These are phyloP conservation scores for Botryotinia narcissicola DNA, from an alignment of 2,329 filamentous ascomycete genomes.

Conservation along the genomic window DNA sequence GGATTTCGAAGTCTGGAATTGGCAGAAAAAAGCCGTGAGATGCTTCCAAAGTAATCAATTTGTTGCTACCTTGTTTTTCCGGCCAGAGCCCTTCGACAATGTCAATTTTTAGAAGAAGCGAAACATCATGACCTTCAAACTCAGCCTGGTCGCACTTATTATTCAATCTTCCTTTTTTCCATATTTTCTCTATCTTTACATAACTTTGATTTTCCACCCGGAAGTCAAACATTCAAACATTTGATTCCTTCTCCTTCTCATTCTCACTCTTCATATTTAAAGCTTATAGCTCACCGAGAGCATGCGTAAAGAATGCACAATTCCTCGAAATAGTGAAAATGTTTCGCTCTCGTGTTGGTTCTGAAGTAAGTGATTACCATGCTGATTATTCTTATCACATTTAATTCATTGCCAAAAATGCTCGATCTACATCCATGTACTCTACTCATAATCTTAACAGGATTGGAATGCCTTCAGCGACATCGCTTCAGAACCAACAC, in stretches of 20 bases:
- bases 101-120: background rate
- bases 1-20: background rate
- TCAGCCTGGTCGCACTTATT: background rate
- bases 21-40: background rate
- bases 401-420: too few relatives aligned
- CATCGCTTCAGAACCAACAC: background rate
- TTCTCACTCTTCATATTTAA: background rate
- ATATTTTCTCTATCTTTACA: accelerated
- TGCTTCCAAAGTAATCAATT: background rate
- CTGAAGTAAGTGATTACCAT: background rate
- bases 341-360: background rate
- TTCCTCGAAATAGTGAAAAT: background rate
- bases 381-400: background rate
- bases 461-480: background rate
- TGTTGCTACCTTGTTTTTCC: background rate
- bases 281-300: background rate
- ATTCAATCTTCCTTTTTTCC: too few relatives aligned
- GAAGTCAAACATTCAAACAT: background rate
- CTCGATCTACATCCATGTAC: background rate
- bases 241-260: background rate
- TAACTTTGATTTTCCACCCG: background rate
- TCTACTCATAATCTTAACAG: background rate
- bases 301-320: background rate
- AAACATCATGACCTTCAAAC: background rate
- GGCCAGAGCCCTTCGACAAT: background rate